Evolutionary conservation across 352 stramenopile species (phyloP).

Genomic region (Globisporangium recalcitrans): DNA sequence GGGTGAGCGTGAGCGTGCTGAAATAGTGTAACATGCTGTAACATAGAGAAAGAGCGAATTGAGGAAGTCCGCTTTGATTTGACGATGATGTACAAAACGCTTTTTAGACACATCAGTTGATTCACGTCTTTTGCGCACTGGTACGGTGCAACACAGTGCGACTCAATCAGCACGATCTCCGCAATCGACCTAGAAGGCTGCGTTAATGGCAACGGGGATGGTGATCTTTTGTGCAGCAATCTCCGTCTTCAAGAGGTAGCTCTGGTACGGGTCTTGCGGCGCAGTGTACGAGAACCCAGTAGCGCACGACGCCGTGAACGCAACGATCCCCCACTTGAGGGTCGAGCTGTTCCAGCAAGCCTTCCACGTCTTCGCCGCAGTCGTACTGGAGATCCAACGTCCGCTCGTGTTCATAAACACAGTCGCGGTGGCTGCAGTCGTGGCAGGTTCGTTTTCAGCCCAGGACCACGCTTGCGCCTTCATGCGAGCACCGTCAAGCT

Average conservation of each 20-base stretch:
- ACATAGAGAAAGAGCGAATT: too few relatives aligned
- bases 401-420: constrained; percentile 43
- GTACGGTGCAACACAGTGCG: too few relatives aligned
- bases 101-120: too few relatives aligned
- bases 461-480: constrained; percentile 58
- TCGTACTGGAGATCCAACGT: constrained; percentile 41
- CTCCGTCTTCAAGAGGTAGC: constrained; percentile 4
- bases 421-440: constrained; percentile 23
- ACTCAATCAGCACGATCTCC: too few relatives aligned
- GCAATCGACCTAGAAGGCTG: not conserved
- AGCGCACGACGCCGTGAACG: constrained; percentile 34
- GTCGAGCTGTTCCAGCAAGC: constrained; percentile 34
- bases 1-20: too few relatives aligned
- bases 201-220: constrained; percentile 14
- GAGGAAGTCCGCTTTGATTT: too few relatives aligned
- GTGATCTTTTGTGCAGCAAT: constrained; percentile 11
- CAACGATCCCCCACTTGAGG: constrained; percentile 37
- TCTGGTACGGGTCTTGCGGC: constrained; percentile 10
- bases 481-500: constrained; percentile 41
- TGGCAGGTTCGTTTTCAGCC: constrained; percentile 45
- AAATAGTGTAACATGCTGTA: too few relatives aligned
- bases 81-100: too few relatives aligned
- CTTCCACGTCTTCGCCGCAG: constrained; percentile 31
- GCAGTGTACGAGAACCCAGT: constrained; percentile 23
- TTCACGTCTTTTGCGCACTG: too few relatives aligned